Percentiles rank a stretch among this genome's conserved stretches.
These are phyloP conservation scores for Kondoa malvinella DNA, from an alignment of 768 basidiomycete species.

Conservation along the genomic window DNA sequence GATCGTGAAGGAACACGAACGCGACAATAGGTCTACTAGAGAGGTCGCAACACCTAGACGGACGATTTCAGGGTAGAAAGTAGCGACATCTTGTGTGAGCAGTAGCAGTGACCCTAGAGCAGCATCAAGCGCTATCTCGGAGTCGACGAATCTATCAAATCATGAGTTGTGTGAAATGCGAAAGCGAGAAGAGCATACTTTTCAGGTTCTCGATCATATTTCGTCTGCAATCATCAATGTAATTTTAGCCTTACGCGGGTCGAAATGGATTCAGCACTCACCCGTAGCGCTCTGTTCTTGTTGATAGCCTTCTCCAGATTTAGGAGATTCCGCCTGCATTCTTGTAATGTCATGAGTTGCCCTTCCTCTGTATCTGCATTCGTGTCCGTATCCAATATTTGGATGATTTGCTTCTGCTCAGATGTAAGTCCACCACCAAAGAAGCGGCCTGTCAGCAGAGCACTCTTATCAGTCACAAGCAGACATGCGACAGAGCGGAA, in stretches of 20 bases:
- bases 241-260: not conserved
- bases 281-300: conserved; percentile 90
- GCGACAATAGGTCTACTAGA: conserved; percentile 56
- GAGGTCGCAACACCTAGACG: conserved; percentile 51
- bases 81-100: conserved; percentile 60
- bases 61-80: conserved; percentile 80
- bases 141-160: conserved; percentile 79
- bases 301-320: conserved; percentile 73
- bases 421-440: conserved; percentile 85
- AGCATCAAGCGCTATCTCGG: conserved; percentile 81
- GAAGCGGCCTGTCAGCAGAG: conserved; percentile 37
- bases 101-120: conserved; percentile 76
- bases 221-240: not conserved
- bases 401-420: conserved; percentile 87
- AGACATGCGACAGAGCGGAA: conserved; percentile 20
- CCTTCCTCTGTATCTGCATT: conserved; percentile 51
- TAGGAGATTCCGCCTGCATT: conserved; percentile 55
- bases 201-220: conserved; percentile 5
- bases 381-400: conserved; percentile 69
- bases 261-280: conserved; percentile 38
- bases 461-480: conserved; percentile 46
- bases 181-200: conserved; percentile 8
- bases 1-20: not conserved
- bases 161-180: not conserved
- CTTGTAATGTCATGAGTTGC: conserved; percentile 39